These are phyloP conservation scores for Microdochium trichocladiopsis DNA, from an alignment of 2,329 filamentous ascomycete genomes.

Conservation along the genomic window DNA sequence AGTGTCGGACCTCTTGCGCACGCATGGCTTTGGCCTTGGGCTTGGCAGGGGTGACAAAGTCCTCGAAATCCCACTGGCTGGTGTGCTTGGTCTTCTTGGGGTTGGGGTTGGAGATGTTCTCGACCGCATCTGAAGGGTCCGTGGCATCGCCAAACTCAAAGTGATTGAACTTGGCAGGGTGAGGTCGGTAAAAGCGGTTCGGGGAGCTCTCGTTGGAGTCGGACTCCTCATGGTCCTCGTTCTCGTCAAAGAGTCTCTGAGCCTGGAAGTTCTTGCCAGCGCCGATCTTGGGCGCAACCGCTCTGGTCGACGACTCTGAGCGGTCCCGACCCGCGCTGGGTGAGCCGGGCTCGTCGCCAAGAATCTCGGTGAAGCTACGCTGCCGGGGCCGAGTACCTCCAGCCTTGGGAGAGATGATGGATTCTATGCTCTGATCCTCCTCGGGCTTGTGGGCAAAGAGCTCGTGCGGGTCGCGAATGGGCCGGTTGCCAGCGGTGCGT, in stretches of 20 bases:
- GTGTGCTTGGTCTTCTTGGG: constrained; percentile 55
- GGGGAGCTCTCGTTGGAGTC: constrained; percentile 31
- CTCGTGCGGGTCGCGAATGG: constrained; percentile 58
- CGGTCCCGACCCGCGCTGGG: constrained; percentile 36
- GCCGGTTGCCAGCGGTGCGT: constrained; percentile 45
- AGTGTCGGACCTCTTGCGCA: constrained; percentile 68
- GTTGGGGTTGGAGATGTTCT: constrained; percentile 26
- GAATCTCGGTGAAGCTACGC: constrained; percentile 69
- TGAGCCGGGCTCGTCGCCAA: constrained; percentile 39
- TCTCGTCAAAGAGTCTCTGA: constrained; percentile 56
- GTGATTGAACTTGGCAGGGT: constrained; percentile 77
- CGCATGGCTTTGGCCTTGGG: constrained; percentile 49
- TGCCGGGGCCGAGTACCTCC: constrained; percentile 48
- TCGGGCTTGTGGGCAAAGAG: constrained; percentile 67
- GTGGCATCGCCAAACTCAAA: constrained; percentile 72
- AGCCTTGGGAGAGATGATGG: constrained; percentile 55
- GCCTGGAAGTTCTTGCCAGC: constrained; percentile 55
- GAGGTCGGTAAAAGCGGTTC: constrained; percentile 50
- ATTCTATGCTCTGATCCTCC: constrained; percentile 40
- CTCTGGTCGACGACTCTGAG: constrained; percentile 19
- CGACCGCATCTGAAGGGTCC: constrained; percentile 39
- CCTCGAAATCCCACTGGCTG: constrained; percentile 80
- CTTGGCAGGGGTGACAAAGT: constrained; percentile 81
- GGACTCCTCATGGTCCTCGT: constrained; percentile 36
- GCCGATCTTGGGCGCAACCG: constrained; percentile 42